Conservation (phyloP, 805 yeast genomes). For the Nakazawaea ernobii region DNA sequence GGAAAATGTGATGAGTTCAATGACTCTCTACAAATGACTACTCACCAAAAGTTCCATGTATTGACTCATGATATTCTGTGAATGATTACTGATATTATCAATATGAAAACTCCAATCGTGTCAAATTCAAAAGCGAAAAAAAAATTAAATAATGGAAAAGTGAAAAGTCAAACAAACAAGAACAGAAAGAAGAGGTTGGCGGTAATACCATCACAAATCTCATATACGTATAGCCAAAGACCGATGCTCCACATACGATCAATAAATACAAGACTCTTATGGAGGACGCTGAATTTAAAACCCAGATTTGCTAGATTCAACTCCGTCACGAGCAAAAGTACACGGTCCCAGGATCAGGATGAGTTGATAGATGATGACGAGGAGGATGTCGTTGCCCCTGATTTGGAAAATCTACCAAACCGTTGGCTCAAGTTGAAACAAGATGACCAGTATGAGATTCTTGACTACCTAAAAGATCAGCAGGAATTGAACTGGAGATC, state of each 20-base stretch:
- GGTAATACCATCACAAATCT: too few relatives aligned
- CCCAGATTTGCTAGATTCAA: background rate
- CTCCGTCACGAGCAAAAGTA: background rate
- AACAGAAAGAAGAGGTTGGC: too few relatives aligned
- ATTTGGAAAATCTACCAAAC: constrained; percentile 22
- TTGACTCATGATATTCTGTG: background rate
- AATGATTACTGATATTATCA: background rate
- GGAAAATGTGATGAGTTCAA: background rate
- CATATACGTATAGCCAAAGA: too few relatives aligned
- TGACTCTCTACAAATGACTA: background rate
- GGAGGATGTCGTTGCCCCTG: constrained; percentile 23
- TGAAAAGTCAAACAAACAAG: too few relatives aligned
- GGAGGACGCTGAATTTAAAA: too few relatives aligned
- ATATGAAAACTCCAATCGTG: too few relatives aligned
- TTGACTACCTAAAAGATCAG: constrained; percentile 28
- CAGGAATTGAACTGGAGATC: constrained; percentile 31
- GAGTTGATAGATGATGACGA: constrained; percentile 11
- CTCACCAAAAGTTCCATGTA: constrained; percentile 2
- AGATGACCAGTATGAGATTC: constrained; percentile 29
- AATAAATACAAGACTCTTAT: too few relatives aligned
- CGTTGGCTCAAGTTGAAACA: constrained; percentile 28
- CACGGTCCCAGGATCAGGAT: background rate
- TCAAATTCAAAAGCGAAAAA: too few relatives aligned
- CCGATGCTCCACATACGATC: too few relatives aligned
- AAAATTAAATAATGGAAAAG: too few relatives aligned